Conservation (phyloP, 208 protist genomes). For the Tritrichomonas musculus region DNA sequence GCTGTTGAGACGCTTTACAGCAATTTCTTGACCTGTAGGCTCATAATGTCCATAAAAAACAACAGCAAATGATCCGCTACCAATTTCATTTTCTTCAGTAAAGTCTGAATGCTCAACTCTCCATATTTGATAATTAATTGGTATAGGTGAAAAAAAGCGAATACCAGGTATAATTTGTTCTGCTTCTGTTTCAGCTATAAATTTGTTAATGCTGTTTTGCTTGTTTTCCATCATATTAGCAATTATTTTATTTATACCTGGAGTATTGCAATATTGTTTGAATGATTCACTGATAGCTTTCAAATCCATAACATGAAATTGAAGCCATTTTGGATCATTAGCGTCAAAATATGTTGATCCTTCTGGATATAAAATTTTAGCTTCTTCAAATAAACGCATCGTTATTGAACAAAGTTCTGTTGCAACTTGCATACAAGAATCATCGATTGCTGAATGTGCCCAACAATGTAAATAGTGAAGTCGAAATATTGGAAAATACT, state of each 20-base stretch:
- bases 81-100: background rate
- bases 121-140: conserved; percentile 5
- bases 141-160: conserved; percentile 1
- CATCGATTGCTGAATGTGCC: background rate
- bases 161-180: background rate
- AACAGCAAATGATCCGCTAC: background rate
- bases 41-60: background rate
- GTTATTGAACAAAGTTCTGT: background rate
- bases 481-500: background rate
- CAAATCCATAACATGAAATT: conserved; percentile 3
- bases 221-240: background rate
- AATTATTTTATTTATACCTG: background rate
- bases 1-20: background rate
- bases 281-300: background rate
- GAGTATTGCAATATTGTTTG: no score
- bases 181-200: background rate
- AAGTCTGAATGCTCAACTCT: background rate
- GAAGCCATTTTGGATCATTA: background rate
- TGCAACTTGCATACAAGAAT: background rate
- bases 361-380: background rate
- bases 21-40: background rate
- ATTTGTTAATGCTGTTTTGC: background rate
- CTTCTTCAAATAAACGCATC: background rate
- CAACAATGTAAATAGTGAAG: background rate
- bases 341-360: background rate